Evolutionary conservation across 2,329 filamentous ascomycete genomes (phyloP), one percentile per base, ranked within the genome.

Genomic region (Talaromyces sp.): DNA sequence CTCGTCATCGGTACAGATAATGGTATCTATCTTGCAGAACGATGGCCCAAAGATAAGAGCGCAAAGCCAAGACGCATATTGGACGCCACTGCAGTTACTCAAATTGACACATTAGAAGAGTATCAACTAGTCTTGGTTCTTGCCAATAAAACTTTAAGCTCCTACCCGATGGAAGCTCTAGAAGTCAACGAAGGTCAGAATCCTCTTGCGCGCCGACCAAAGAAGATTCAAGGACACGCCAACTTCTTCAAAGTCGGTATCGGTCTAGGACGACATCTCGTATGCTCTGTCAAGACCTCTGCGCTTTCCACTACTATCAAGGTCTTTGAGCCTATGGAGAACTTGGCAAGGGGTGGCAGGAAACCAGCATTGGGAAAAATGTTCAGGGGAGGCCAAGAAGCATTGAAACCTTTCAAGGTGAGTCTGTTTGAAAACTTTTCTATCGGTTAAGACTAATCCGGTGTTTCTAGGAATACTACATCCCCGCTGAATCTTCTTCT

Each of bases 221-320:
- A 95, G 82, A 97, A 97, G 83, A 98, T 99, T 68, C 90, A 93
- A 78, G 96, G 91, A 72, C 93, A 97, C 79, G 96, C 94, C 78
- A 97, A 94, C 78, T 99, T 98, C 82, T 99, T 99, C 87, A 97
- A 96, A 80, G 91, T 93, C 19, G 95, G 95, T 45, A 96, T 97
- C 72, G 98, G 95, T 75, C 85, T 97, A 66, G 93, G 95, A 39
- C 87, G 95, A 67, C 95, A 98, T 75, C 84, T 99, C 62, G 95
- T 99, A 35, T 98, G 94, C 79, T 96, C 92, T 71, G 95, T 98
- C 73, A 98, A 97, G 82, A 96, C 92, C 47, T 94, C 91, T 19
- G 91, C 93, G 3, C 82, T 98, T 37, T 97, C 92, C 61, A 96
- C 92, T 14, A 98, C 94, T 1, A 97, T 99, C 82, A 98, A 98